These are phyloP conservation scores for Nannochloropsis oceanica DNA, from an alignment of 108 stramenopile genomes.

Conservation along the genomic window DNA sequence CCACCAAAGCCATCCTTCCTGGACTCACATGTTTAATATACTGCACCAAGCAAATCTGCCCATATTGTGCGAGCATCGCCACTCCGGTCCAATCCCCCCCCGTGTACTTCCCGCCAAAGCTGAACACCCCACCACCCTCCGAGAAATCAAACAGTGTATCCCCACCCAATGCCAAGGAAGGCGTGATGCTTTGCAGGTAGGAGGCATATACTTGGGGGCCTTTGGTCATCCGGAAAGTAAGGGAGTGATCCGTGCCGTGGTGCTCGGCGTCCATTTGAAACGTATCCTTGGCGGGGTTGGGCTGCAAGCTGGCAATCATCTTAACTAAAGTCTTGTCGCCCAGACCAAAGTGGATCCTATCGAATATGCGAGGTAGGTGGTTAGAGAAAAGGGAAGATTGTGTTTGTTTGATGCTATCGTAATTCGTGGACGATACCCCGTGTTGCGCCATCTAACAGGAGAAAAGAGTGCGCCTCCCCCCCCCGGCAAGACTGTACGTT, in stretches of 20 bases:
- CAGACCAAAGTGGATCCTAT: not conserved
- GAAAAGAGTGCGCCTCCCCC: too few species aligned
- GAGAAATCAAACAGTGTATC: not conserved
- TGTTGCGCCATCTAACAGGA: too few species aligned
- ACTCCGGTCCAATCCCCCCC: not conserved
- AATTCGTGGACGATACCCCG: too few species aligned
- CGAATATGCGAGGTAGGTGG: too few species aligned
- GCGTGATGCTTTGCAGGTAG: not conserved
- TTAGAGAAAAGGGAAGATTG: too few species aligned
- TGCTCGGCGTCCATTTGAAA: not conserved
- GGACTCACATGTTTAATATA: not conserved
- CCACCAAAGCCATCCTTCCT: not conserved
- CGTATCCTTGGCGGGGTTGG: not conserved
- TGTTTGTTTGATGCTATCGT: too few species aligned
- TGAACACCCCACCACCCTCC: not conserved
- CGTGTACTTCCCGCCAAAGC: not conserved
- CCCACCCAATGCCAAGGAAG: not conserved
- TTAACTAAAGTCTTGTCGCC: not conserved
- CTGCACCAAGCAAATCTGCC: not conserved
- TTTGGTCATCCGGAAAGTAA: not conserved
- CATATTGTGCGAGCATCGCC: not conserved
- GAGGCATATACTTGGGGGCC: not conserved
- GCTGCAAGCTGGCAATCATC: not conserved
- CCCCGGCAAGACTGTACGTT: too few species aligned
- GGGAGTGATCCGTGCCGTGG: not conserved